A percentile compares a stretch with the other conserved stretches of the same genome.
phyloP scores from a whole-genome alignment of 345 rosid species.

The Salix dunnii region DNA sequence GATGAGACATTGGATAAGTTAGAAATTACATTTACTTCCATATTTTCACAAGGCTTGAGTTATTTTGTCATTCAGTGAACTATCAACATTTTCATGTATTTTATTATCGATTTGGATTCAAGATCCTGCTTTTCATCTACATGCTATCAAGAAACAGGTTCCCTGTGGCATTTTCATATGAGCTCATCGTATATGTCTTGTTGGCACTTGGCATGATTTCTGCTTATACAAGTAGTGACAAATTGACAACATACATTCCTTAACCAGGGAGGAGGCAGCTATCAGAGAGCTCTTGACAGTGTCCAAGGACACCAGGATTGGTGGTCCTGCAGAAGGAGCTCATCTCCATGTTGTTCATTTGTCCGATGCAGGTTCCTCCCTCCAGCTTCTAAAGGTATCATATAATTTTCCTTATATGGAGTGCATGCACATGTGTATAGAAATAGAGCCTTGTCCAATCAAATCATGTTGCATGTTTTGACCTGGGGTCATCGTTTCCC shows the following conservation, averaged over 20 bases:
- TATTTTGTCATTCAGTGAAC: neutral
- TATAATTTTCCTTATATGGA: neutral
- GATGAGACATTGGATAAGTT: neutral
- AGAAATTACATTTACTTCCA: neutral
- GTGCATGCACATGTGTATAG: neutral
- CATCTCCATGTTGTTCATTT: constrained; percentile 94
- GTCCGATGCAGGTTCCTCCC: constrained; percentile 76
- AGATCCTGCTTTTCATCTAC: neutral
- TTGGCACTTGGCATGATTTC: neutral
- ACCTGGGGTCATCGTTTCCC: neutral
- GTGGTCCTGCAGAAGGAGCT: constrained; percentile 83
- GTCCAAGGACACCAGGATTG: constrained; percentile 60
- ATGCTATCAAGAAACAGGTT: neutral
- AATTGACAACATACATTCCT: constrained; percentile 2
- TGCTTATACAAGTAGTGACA: neutral
- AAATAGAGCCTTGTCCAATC: too few relatives aligned
- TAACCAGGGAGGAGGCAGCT: constrained; percentile 85
- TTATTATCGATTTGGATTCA: neutral
- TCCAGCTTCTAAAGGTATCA: constrained; percentile 72
- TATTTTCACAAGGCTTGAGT: neutral
- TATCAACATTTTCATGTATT: neutral
- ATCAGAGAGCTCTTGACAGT: constrained; percentile 64
- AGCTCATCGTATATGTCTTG: neutral
- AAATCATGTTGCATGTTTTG: neutral
- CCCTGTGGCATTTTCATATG: too few relatives aligned